Evolutionary conservation across 805 yeast species (phyloP).

Genomic region (Metschnikowia lochheadii): DNA sequence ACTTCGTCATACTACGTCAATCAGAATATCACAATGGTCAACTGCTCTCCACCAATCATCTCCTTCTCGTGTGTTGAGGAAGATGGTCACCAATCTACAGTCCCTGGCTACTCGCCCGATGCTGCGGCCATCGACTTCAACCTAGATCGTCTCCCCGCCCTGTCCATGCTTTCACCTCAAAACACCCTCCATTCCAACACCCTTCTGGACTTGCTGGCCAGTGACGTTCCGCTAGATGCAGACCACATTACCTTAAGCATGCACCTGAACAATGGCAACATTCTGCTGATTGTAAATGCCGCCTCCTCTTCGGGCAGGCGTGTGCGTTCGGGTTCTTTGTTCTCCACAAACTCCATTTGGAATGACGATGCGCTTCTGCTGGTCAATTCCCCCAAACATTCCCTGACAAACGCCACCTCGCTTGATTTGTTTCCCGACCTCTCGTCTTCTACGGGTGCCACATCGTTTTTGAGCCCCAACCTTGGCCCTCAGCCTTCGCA

Average conservation of each 20-base stretch:
- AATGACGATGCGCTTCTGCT: conserved; percentile 38
- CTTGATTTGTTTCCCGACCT: conserved; percentile 13
- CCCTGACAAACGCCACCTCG: conserved; percentile 10
- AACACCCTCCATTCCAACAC: conserved; percentile 6
- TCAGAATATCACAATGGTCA: conserved; percentile 5
- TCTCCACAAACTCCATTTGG: conserved; percentile 54
- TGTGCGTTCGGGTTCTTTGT: conserved; percentile 54
- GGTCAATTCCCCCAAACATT: conserved; percentile 14
- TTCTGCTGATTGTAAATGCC: conserved; percentile 15
- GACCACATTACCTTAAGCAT: not conserved
- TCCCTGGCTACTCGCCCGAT: not conserved
- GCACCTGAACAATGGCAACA: not conserved
- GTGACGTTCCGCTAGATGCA: conserved; percentile 2
- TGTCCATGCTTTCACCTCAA: conserved; percentile 9
- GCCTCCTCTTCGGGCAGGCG: conserved; percentile 23
- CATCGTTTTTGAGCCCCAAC: conserved; percentile 20
- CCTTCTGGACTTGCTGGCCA: conserved; percentile 9
- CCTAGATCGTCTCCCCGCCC: conserved; percentile 2
- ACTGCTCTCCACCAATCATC: conserved; percentile 15
- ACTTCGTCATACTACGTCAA: too few relatives aligned
- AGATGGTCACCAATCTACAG: not conserved
- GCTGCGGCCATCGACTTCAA: not conserved
- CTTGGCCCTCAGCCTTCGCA: conserved; percentile 18
- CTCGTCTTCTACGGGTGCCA: conserved; percentile 9
- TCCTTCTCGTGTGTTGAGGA: conserved; percentile 12